Evolutionary conservation across 2,329 filamentous ascomycete species (phyloP).

Genomic region (Elsinoe necatrix): DNA sequence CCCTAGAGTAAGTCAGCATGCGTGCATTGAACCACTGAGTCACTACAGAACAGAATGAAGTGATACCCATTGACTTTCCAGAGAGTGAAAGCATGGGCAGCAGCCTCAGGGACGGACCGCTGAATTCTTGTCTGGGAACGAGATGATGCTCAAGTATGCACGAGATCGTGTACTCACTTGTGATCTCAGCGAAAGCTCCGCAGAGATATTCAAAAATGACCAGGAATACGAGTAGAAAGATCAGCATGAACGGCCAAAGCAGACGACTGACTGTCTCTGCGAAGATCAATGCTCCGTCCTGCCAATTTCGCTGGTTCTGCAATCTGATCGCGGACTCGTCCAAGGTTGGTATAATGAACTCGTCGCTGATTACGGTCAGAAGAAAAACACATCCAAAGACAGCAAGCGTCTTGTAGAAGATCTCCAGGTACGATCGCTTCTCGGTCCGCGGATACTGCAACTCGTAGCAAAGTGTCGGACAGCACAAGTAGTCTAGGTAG

Average conservation of each 20-base stretch:
- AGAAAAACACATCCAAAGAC: conserved; percentile 96
- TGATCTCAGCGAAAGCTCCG: conserved; percentile 90
- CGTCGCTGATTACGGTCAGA: conserved; percentile 80
- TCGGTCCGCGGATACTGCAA: conserved; percentile 82
- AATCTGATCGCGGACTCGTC: conserved; percentile 57
- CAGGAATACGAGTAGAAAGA: conserved; percentile 88
- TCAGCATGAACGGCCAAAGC: conserved; percentile 95
- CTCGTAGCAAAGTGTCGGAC: conserved; percentile 95
- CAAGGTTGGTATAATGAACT: conserved; percentile 89
- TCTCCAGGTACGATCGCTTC: conserved; percentile 67
- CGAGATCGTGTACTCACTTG: conserved; percentile 37
- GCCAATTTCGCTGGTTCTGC: conserved; percentile 38
- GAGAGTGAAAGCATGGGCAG: too few relatives aligned
- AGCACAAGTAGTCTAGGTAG: conserved; percentile 79
- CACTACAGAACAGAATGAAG: too few relatives aligned
- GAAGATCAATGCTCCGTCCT: conserved; percentile 69
- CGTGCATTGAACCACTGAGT: not conserved
- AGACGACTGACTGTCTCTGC: conserved; percentile 85
- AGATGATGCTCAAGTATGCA: not conserved
- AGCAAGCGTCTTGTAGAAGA: conserved; percentile 77
- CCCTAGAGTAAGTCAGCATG: conserved; percentile 30
- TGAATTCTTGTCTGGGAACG: too few relatives aligned
- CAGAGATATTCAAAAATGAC: conserved; percentile 97
- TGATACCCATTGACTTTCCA: too few relatives aligned
- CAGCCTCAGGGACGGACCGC: too few relatives aligned